Base-by-base conservation (phyloP, 176 grass and related monocot genomes). In the Themeda triandra region DNA sequence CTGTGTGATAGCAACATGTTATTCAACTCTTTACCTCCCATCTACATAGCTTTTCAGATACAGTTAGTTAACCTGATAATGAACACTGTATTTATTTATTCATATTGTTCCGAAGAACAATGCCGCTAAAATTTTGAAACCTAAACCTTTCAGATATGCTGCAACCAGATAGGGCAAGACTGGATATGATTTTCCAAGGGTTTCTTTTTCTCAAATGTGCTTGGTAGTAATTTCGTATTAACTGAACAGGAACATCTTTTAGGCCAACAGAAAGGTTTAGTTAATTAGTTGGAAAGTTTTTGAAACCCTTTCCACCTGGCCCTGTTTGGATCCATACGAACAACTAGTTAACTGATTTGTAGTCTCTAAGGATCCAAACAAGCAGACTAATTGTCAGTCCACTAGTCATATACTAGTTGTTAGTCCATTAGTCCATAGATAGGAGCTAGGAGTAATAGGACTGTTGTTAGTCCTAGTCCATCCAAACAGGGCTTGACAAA, bases 1-100 rank as follows among this genome's bases (percentile, higher is more conserved):
- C 24, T 70, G 24, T 63, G 58, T 80, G 41, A 68, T 41, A 45
- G 36, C 28, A 80, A 36, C 2, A 0, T 11, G 21, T 27, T 27
- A 56, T 70, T 56, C 14, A 56, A 69, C 8, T 56, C 4, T 70
- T 69, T 25, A 80, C 28, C 42, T 46, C 49, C 15, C 8, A 84
- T 49, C 29, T 62, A 25, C 28, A 83, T 19, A 12, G 74, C 42
- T 73, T 81, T 53, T 35, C 12, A 71, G 10, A 90, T 77, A 37
- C 54, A 71, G 1, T 54, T 18, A 69, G 32, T 51, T 53, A 44
- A 54, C 78, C 39, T 27, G 49, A 77, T 56, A 77, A 3, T 42
- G 4, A 54, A 71, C 24, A 36, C 4, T 48, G 33, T 67, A 36
- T 46, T 44, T 72, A 45, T 2, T 28, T 72, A 17, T 28, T 49